Evolutionary conservation across 371 early-diverging fungal species (phyloP), one percentile per base, ranked within the genome.

Genomic region (Rhizomucor miehei): DNA sequence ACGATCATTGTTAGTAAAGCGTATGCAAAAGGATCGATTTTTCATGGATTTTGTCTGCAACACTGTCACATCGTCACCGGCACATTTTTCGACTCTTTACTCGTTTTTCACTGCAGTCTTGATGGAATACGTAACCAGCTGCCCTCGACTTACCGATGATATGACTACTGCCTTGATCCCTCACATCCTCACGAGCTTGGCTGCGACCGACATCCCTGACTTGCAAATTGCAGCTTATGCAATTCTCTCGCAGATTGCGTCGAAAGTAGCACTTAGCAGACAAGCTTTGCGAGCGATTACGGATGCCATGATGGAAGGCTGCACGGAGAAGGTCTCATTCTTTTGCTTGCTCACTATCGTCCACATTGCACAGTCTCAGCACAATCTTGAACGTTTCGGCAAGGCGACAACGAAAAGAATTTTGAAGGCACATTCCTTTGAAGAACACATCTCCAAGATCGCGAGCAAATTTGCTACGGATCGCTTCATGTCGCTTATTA

Each of bases 11-110:
- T 60, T 92, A 24, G 78, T 92, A 13, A 80, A 86, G 54, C 69
- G 73, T 23, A 67, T 79, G 62, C 51, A 43, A 36, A 82, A 80
- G 59, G 81, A 86, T 53, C 64, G 76, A n/a, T 68, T 82, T 12
- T 41, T 90, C 0, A 69, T 92, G 6, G 76, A 86, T 46, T 89
- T 88, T 56, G 65, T 89, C 23, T 88, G 87, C 62, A 78, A 80
- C 23, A 81, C 78, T 50, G 81, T 79, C 12, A 74, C 71, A 23
- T 47, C 59, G 16, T 54, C 67, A 35, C 59, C 65, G 1, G 73
- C 73, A 8, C 67, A 73, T 10, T 80, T 71, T 75, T 71, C 77
- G 39, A 82, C 83, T 0, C 60, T 88, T 20, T 75, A 80, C 51
- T 78, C 89, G 0, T 90, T 90, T 57, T 89, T 84, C 59, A 78